These are phyloP conservation scores for Apiospora saccharicola DNA, from an alignment of 2,329 filamentous ascomycete species.

Conservation along the genomic window DNA sequence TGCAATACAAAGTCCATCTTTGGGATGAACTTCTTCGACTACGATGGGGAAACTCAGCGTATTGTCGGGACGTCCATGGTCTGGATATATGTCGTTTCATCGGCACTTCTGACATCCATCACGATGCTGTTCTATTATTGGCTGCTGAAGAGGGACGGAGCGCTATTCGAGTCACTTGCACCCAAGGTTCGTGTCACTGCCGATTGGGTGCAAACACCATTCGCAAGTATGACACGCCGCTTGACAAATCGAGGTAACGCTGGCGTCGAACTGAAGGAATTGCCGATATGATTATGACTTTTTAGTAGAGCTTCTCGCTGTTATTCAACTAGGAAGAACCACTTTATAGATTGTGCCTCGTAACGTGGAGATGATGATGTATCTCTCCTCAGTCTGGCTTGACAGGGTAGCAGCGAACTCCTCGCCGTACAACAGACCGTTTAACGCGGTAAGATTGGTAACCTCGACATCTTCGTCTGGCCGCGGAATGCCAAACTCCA, in stretches of 20 bases:
- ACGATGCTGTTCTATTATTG: conserved; percentile 44
- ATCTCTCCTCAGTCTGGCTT: not conserved
- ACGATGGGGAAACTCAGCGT: conserved; percentile 38
- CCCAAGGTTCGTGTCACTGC: conserved; percentile 31
- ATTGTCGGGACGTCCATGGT: conserved; percentile 45
- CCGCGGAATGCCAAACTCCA: conserved; percentile 4
- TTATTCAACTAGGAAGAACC: not conserved
- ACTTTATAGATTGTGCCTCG: conserved; percentile 5
- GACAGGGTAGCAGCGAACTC: conserved; percentile 9
- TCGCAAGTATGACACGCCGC: conserved; percentile 19
- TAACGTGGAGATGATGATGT: conserved; percentile 15
- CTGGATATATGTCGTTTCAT: conserved; percentile 47
- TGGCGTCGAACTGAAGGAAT: conserved; percentile 4
- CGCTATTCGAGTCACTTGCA: conserved; percentile 34
- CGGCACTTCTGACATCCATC: conserved; percentile 40
- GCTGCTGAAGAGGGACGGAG: conserved; percentile 37
- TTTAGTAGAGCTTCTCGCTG: not conserved
- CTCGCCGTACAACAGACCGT: conserved; percentile 4
- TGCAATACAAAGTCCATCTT: conserved; percentile 42
- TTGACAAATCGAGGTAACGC: conserved; percentile 6
- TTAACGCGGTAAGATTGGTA: not conserved
- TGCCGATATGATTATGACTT: not conserved
- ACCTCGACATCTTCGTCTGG: conserved; percentile 2
- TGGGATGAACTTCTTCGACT: conserved; percentile 50
- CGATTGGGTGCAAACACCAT: conserved; percentile 30